A percentile compares a stretch with the other conserved stretches of the same genome.
Evolutionary conservation across 345 rosid genomes (phyloP).

Genomic region (Lumnitzera racemosa): DNA sequence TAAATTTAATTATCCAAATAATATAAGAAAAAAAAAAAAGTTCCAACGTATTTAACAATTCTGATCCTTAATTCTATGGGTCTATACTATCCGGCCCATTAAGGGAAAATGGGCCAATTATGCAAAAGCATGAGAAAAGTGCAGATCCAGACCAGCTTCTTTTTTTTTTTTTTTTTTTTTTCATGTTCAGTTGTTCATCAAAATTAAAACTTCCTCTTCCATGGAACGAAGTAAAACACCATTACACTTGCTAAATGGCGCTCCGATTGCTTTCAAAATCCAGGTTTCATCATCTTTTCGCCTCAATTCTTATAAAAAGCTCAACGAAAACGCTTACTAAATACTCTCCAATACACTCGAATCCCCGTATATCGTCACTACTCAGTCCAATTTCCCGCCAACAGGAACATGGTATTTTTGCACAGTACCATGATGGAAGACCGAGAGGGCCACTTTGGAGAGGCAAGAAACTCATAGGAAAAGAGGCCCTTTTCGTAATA

Average conservation of each 20-base stretch:
- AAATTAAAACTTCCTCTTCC: no score
- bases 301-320: conserved; percentile 27
- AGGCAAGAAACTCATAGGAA: conserved; percentile 84
- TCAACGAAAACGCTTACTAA: conserved; percentile 6
- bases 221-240: no score
- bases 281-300: conserved; percentile 23
- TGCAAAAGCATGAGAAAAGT: no score
- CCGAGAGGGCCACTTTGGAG: conserved; percentile 96
- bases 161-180: no score
- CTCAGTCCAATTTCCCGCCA: conserved; percentile 3
- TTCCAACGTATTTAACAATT: no score
- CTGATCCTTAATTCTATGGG: no score
- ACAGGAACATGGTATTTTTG: conserved; percentile 20
- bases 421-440: conserved; percentile 79
- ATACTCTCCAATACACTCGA: conserved; percentile 4
- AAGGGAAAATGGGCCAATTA: no score
- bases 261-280: conserved; percentile 44
- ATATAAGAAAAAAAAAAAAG: no score
- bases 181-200: no score
- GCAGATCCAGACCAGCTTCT: no score
- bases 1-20: no score
- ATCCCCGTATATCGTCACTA: conserved; percentile 13
- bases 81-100: no score
- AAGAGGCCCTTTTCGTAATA: conserved; percentile 74
- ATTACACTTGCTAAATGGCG: conserved; percentile 19